Percentiles rank a stretch among this genome's conserved stretches.
phyloP scores from a whole-genome alignment of 805 yeast genomes.

The Monosporozyma unispora region DNA sequence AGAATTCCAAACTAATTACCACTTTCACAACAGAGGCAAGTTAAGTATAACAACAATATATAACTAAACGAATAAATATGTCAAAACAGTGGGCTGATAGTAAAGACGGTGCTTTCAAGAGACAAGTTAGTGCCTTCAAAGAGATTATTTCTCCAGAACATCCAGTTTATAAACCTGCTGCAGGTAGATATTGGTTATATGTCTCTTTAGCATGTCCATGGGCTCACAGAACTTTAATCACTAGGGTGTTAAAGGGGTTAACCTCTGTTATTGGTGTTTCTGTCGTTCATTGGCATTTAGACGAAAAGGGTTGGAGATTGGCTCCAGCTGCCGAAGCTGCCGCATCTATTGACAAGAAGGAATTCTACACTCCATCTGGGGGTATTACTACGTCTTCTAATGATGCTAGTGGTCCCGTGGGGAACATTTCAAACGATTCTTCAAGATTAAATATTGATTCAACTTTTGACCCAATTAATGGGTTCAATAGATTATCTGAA shows the following conservation, averaged over 20 bases:
- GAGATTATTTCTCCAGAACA: slow-evolving; percentile 45
- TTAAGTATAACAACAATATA: too few species aligned
- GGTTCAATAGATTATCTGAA: slow-evolving; percentile 52
- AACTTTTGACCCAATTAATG: slow-evolving; percentile 53
- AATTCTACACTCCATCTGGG: slow-evolving; percentile 13
- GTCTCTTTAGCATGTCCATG: slow-evolving; percentile 92
- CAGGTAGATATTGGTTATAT: slow-evolving; percentile 75
- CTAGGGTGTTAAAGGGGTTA: slow-evolving; percentile 66
- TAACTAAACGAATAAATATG: slow-evolving; percentile 10
- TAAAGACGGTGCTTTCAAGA: slow-evolving; percentile 46
- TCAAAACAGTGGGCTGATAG: slow-evolving; percentile 26
- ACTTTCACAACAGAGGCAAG: too few species aligned
- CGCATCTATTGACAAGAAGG: background rate
- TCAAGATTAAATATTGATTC: slow-evolving; percentile 26
- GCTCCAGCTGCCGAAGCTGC: slow-evolving; percentile 1
- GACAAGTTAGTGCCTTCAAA: slow-evolving; percentile 52
- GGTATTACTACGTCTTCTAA: slow-evolving; percentile 11
- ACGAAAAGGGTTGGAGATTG: slow-evolving; percentile 82
- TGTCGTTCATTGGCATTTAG: slow-evolving; percentile 90
- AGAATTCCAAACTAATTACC: too few species aligned
- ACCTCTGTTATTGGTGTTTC: slow-evolving; percentile 51
- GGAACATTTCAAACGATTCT: slow-evolving; percentile 14
- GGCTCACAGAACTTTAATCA: slow-evolving; percentile 79
- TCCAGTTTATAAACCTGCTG: slow-evolving; percentile 62
- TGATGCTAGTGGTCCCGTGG: slow-evolving; percentile 10